These are phyloP conservation scores for Dictyostelium purpureum DNA, from an alignment of 78 protist species.

Conservation along the genomic window DNA sequence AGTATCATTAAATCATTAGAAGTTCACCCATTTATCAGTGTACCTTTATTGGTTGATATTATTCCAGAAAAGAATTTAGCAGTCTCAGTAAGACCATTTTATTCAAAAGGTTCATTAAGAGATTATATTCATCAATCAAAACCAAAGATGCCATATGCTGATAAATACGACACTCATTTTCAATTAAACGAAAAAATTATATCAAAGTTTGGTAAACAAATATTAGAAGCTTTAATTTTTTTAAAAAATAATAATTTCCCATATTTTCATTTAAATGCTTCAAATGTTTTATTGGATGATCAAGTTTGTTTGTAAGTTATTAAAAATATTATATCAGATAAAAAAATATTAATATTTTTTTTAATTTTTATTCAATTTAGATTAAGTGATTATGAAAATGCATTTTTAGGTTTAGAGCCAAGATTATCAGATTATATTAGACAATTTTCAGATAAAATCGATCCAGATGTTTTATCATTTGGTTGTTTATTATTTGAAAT, in stretches of 20 bases:
- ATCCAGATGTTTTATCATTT: conserved; percentile 56
- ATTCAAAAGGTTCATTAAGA: conserved; percentile 54
- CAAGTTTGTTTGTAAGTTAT: conserved; percentile 24
- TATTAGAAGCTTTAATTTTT: conserved; percentile 36
- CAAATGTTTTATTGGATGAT: conserved; percentile 50
- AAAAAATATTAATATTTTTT: background rate
- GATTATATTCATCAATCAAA: conserved; percentile 52
- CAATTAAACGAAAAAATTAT: conserved; percentile 26
- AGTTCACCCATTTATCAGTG: conserved; percentile 64
- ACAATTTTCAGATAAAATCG: background rate
- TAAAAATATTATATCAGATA: background rate
- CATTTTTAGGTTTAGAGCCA: conserved; percentile 69
- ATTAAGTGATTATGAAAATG: conserved; percentile 69
- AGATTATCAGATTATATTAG: conserved; percentile 25
- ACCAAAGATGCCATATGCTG: conserved; percentile 30
- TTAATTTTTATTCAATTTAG: background rate
- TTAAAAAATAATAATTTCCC: conserved; percentile 52
- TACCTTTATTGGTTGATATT: conserved; percentile 46
- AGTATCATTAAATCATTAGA: conserved; percentile 42
- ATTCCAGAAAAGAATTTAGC: conserved; percentile 14
- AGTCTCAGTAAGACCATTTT: conserved; percentile 46
- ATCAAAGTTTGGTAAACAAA: conserved; percentile 66
- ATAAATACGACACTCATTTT: conserved; percentile 28
- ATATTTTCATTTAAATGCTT: conserved; percentile 41
- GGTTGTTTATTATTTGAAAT: conserved; percentile 44